Percentiles rank a stretch among this genome's conserved stretches.
Evolutionary conservation across 768 basidiomycete genomes (phyloP).

Genomic region (Macrolepiota albuminosa): DNA sequence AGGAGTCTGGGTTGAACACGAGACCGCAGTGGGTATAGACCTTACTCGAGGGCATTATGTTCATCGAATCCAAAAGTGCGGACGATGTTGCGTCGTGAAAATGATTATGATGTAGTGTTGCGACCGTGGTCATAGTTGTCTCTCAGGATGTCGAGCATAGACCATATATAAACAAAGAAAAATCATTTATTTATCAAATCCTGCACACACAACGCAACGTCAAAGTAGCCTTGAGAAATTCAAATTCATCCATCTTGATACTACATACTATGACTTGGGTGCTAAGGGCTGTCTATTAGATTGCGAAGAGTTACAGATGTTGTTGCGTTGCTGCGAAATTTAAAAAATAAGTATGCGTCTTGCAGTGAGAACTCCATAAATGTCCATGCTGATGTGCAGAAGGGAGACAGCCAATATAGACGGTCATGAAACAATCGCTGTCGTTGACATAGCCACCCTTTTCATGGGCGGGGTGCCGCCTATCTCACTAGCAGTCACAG

Average conservation of each 20-base stretch:
- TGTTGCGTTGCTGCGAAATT: slow-evolving; percentile 10
- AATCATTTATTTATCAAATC: neutral
- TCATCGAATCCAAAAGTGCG: neutral
- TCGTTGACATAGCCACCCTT: slow-evolving; percentile 50
- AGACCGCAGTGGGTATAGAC: neutral
- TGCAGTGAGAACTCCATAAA: slow-evolving; percentile 9
- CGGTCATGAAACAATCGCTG: slow-evolving; percentile 13
- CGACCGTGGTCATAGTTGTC: neutral
- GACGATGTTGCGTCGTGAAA: slow-evolving; percentile 3
- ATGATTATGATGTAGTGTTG: neutral
- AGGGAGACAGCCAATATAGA: neutral
- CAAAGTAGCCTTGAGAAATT: neutral
- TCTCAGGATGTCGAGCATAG: neutral
- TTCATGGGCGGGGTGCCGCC: slow-evolving; percentile 62
- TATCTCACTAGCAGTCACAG: slow-evolving; percentile 31
- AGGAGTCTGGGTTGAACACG: neutral
- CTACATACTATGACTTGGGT: neutral
- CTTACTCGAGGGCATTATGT: slow-evolving; percentile 12
- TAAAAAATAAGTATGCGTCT: slow-evolving; percentile 14
- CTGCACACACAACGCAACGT: neutral
- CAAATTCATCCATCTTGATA: neutral
- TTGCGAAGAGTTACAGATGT: slow-evolving; percentile 22
- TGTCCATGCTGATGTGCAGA: slow-evolving; percentile 7
- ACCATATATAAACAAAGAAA: neutral
- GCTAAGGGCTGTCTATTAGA: slow-evolving; percentile 17